Evolutionary conservation across 345 rosid species (phyloP), one percentile per base, ranked within the genome.

Genomic region (Boechera divaricarpa): DNA sequence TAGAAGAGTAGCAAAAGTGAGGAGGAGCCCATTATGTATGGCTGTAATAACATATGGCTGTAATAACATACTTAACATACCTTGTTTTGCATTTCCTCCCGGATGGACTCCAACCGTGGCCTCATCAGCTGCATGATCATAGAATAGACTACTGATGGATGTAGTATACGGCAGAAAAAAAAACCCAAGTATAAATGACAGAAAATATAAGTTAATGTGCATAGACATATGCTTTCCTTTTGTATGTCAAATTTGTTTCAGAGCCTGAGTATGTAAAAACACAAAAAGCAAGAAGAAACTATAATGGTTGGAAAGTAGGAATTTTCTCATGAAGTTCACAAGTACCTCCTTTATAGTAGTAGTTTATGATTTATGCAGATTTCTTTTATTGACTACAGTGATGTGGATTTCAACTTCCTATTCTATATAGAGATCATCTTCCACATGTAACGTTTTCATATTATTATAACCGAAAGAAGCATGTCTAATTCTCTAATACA

Each of bases 91-190:
- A 94, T 81, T 60, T 81, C 82, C 72, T 82, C 83, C 69, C 83
- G 83, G 75, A 94, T 77, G 67, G 89, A 82, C 76, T 89, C 91
- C 80, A 94, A 70, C 21, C 60, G 85, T 65, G 97, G 97, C 72
- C 70, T 87, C 82, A 94, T 57, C 47, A 86, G 75, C 97, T 93
- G 87, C 88, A 89, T 58, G 76, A 73, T 57, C 65, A 82, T 48
- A 79, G 56, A 77, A 55, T 33, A 71, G 47, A 66, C 64, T 21
- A 72, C 39, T 35, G 48, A 64, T 69, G 54, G 80, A 51, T 53
- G 59, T 35, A 67, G 38, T 45, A 51, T 41, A 45, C 10, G 2
- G 52, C 52, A 73, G 44, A 58, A 11, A 11, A 38, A 5, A 26
- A 21, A 39, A 24, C 35, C 35, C 15, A 39, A 60, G 52, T 6